Base-by-base conservation (phyloP, 2,329 filamentous ascomycete genomes). In the Paracorniculantispora psalliotae region DNA sequence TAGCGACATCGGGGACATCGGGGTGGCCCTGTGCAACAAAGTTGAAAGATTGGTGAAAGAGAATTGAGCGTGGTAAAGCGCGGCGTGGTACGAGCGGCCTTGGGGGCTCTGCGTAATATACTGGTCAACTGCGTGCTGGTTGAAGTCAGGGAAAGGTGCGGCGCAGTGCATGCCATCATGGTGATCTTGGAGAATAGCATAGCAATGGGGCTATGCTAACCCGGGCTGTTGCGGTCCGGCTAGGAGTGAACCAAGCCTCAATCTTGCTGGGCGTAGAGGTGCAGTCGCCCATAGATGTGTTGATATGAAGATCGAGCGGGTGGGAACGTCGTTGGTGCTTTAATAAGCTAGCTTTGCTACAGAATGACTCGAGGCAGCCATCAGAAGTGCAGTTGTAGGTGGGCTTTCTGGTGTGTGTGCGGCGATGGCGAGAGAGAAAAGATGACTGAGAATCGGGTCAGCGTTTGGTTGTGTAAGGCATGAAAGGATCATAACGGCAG, bases 321-420 rank as follows among this genome's bases (percentile, higher is more conserved):
- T 87, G 83, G 1, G 82, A 84, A 25, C 83, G 77, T 53, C 83
- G 76, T 67, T 86, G 83, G 67, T 86, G 84, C 72, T 87, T 87
- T 55, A 87, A 82, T 84, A 87, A 86, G 57, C 85, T 89, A 3
- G 85, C 89, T 70, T 89, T 89, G 57, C 87, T 79, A 71, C 86
- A 89, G 69, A 89, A 89, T 70, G 86, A 87, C 72, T 87, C 88
- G 35, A 81, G 69, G 67, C 85, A 88, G 30, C 83, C 82, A 41
- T 83, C 77, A 63, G 85, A 81, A 46, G 77, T 76, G 63, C 84
- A 87, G 63, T 80, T 83, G 68, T 87, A 87, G 8, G 84, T 84
- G 17, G 85, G 79, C 67, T 86, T 86, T 61, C 85, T 84, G 3
- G 83, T 85, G 66, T 88, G 85, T 59, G 87, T 87, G 44, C 84